These are phyloP conservation scores for Psilocybe azurescens DNA, from an alignment of 768 basidiomycete species.

Conservation along the genomic window DNA sequence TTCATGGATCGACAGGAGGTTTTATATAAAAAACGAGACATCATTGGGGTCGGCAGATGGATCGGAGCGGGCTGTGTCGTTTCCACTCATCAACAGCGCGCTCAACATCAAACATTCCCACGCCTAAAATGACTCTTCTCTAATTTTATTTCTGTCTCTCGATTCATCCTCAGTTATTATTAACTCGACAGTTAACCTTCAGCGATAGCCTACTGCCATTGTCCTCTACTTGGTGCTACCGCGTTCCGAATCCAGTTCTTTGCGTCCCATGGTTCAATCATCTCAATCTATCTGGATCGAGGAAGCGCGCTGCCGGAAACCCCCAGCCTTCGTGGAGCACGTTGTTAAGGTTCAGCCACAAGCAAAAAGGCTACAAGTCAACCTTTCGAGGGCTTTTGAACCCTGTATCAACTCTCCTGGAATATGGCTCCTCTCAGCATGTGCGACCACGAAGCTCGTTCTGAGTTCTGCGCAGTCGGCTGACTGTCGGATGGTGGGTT, in stretches of 20 bases:
- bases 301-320: background rate
- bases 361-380: background rate
- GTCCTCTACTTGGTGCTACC: background rate
- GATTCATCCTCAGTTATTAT: background rate
- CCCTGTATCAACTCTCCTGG: slow-evolving; percentile 1
- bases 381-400: background rate
- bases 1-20: slow-evolving; percentile 4
- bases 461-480: background rate
- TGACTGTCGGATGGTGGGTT: slow-evolving; percentile 1
- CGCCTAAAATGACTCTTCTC: background rate
- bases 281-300: background rate
- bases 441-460: background rate
- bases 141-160: background rate
- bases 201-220: background rate
- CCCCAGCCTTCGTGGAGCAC: background rate
- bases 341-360: slow-evolving; percentile 6
- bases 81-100: background rate
- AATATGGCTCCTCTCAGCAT: slow-evolving; percentile 2
- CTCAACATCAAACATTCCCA: slow-evolving; percentile 5
- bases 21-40: slow-evolving; percentile 23
- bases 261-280: background rate
- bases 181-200: background rate
- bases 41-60: slow-evolving; percentile 10
- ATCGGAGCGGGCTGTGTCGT: slow-evolving; percentile 2
- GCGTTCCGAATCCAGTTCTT: background rate